Conservation (phyloP, 192 early-diverging fungal genomes). For the Kickxella alabastrina region DNA sequence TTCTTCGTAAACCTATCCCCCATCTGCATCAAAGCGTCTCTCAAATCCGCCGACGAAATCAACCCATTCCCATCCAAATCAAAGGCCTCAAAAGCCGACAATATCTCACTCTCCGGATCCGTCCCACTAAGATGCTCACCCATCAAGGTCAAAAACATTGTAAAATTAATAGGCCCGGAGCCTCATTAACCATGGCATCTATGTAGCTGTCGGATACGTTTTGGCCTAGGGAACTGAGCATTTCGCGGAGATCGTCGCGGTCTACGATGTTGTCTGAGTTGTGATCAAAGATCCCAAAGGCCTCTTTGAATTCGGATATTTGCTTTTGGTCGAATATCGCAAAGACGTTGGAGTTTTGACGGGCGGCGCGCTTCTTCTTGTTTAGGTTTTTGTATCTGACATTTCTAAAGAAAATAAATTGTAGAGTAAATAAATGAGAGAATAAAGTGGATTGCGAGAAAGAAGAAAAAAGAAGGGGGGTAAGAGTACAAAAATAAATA, state of each 20-base stretch:
- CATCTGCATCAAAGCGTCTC: conserved; percentile 90
- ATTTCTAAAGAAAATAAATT: conserved; percentile 6
- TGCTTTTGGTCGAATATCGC: conserved; percentile 96
- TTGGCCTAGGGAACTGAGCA: conserved; percentile 74
- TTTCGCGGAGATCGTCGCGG: conserved; percentile 88
- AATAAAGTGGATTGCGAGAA: not conserved
- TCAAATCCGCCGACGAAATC: conserved; percentile 73
- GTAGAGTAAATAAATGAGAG: not conserved
- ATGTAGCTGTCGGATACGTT: conserved; percentile 68
- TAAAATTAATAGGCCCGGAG: conserved; percentile 91
- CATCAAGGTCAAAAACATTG: conserved; percentile 95
- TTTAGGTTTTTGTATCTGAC: conserved; percentile 39
- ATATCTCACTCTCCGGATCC: conserved; percentile 86
- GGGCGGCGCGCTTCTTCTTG: conserved; percentile 85
- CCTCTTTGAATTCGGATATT: conserved; percentile 95
- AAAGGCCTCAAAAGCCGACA: conserved; percentile 91
- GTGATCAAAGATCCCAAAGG: conserved; percentile 93
- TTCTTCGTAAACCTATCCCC: conserved; percentile 89
- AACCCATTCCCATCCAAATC: conserved; percentile 79
- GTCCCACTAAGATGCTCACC: conserved; percentile 89
- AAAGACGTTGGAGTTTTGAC: conserved; percentile 97
- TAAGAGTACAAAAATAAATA: no score
- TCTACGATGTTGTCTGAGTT: conserved; percentile 90
- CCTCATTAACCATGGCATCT: conserved; percentile 87
- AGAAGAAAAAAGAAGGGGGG: not conserved